These are phyloP conservation scores for Rubus parviflorus DNA, from an alignment of 306 rosid genomes.

Conservation along the genomic window DNA sequence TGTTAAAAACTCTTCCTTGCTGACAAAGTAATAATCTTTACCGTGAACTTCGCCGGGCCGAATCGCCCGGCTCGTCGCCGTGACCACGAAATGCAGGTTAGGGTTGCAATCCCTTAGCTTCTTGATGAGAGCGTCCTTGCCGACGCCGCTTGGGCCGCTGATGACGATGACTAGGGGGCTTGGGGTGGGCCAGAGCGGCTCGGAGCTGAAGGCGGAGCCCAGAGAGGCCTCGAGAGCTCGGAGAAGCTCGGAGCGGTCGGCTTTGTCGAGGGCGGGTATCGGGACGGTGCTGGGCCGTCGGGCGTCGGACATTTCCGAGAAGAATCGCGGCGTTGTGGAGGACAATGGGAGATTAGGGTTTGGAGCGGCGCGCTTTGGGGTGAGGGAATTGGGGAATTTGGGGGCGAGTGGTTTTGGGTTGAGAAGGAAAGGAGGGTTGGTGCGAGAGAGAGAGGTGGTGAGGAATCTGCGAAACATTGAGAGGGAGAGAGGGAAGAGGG, in stretches of 20 bases:
- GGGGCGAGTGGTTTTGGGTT: slow-evolving; percentile 13
- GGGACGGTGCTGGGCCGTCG: slow-evolving; percentile 31
- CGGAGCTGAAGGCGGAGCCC: slow-evolving; percentile 59
- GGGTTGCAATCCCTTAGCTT: slow-evolving; percentile 54
- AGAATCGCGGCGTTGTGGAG: slow-evolving; percentile 3
- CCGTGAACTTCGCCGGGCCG: slow-evolving; percentile 74
- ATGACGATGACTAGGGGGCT: slow-evolving; percentile 70
- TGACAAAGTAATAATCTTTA: slow-evolving; percentile 63
- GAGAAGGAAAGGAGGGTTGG: slow-evolving; percentile 23
- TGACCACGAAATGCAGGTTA: slow-evolving; percentile 73
- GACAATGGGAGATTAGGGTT: slow-evolving; percentile 4
- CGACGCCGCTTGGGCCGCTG: slow-evolving; percentile 95
- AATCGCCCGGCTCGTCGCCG: slow-evolving; percentile 67
- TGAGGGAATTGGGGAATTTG: slow-evolving; percentile 8
- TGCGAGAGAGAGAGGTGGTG: slow-evolving; percentile 31
- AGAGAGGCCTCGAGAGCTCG: slow-evolving; percentile 77
- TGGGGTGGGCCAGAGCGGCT: slow-evolving; percentile 56
- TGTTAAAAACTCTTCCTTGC: slow-evolving; percentile 63
- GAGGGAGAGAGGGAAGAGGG: slow-evolving; percentile 3
- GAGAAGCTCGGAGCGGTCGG: slow-evolving; percentile 62
- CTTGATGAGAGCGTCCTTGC: slow-evolving; percentile 77
- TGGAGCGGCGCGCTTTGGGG: background rate
- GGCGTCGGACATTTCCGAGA: slow-evolving; percentile 52
- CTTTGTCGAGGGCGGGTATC: slow-evolving; percentile 47
- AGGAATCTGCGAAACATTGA: slow-evolving; percentile 55